Base-by-base conservation (phyloP, 495 filamentous ascomycete species). In the Aspergillus cristatus region DNA sequence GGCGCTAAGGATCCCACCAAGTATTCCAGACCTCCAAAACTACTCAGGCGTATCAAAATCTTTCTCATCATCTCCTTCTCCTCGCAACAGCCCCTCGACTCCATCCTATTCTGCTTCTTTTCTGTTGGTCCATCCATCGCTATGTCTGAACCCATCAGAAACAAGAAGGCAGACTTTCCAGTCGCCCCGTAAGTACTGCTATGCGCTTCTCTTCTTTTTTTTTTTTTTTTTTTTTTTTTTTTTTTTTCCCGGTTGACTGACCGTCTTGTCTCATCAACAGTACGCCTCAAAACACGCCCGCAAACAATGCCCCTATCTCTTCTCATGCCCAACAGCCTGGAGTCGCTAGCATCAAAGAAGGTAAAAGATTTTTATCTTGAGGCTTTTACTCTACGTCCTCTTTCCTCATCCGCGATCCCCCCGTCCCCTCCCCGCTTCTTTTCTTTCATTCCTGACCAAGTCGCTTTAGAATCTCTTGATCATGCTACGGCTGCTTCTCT, bases 311-410 rank as follows among this genome's bases (percentile, higher is more conserved):
- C 45, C 93, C 93, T 31, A 99, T 99, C 62, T 93, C 87, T 13
- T 97, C 93, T 37, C 90, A 93, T 65, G 91, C 91, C 45, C 86
- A 94, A 68, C 86, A 94, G 67, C 93, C 93, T 41, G 83, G 84
- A 35, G 81, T 99, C 47, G 72, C 85, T 44, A 97, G 86, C 65
- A 96, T 99, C 70, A 86, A 89, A 65, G 93, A 99, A 79, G 91
- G 91, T 96, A 63, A 71, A 14, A 33, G 43, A 41, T 52, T 42
- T 43, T 44, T 42, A 24, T 30, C 22, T 18, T 42, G 20, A 24
- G 8, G 20, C 20, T 24, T 8, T 24, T 8, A 24, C 20, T 8
- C 20, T 24, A 8, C 20, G 4, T 4, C 8, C 20, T 24, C 8
- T n/a, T n/a, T n/a, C n/a, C n/a, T n/a, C n/a, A n/a, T n/a, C n/a